Base-by-base conservation (phyloP, 805 yeast genomes). In the Cyberlindnera xylosilytica region DNA sequence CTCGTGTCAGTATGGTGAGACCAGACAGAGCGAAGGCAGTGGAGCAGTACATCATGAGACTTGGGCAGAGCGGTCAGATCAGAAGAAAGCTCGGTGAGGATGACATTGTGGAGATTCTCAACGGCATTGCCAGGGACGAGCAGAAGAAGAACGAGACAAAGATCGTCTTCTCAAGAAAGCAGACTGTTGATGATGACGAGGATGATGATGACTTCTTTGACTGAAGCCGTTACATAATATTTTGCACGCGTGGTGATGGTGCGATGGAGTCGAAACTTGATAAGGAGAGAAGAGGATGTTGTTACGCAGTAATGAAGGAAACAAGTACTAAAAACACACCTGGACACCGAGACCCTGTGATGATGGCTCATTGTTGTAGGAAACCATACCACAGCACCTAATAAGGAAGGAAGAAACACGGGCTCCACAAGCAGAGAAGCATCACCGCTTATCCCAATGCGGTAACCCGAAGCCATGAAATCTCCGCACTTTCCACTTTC, bases 21-120 rank as follows among this genome's bases (percentile, higher is more conserved):
- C 95, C 95, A 3, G 98, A 93, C 40, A 72, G 97, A 43, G 98
- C 95, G 1, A 74, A 76, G 39, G 86, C 89, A 3, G 97, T 89
- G 12, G 97, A 91, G 56, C 80, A 82, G 48, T 79, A 91, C 54
- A 66, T 91, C 34, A 65, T 84, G 20, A 78, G 81, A 53, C 65
- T 91, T 61, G 85, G 81, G 8, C 78, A 80, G 46, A 73, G 84
- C 51, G 97, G 97, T 2, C 87, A 84, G 46, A 66, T 91, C 27
- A 69, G 77, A 41, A 73, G 80, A 46, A 87, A 87, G 60, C 69
- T 91, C n/a, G 70, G 74, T 8, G 98, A 93, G 60, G 72, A 76
- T 26, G 96, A 89, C 50, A 75, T 91, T 40, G 96, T 89, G 23
- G 82, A 79, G 51, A 78, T 93, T 38, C 70, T 91, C 50, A 89